A percentile compares a stretch with the other conserved stretches of the same genome.
phyloP scores from a whole-genome alignment of 768 basidiomycete genomes.

The Cyathus striatus region DNA sequence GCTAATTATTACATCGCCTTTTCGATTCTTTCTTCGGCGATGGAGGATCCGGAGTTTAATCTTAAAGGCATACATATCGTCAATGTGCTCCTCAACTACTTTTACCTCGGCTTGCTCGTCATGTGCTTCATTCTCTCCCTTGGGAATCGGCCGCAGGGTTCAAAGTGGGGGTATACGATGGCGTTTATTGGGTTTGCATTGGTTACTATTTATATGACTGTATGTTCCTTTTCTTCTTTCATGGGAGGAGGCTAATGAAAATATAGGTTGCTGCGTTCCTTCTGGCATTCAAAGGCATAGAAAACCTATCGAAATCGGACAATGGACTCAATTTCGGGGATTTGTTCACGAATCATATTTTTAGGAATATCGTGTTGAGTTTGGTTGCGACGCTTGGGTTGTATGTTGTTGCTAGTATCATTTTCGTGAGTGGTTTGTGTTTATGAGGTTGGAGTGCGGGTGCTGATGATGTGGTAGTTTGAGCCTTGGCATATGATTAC shows the following conservation, averaged over 20 bases:
- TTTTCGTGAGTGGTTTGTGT: conserved; percentile 61
- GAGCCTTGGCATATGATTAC: conserved; percentile 99
- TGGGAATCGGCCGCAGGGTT: conserved; percentile 90
- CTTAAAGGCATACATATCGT: conserved; percentile 61
- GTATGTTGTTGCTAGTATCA: conserved; percentile 76
- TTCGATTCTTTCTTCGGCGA: conserved; percentile 25
- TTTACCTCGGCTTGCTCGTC: conserved; percentile 83
- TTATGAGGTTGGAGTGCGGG: not conserved
- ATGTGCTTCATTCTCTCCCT: conserved; percentile 85
- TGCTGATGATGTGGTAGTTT: conserved; percentile 42
- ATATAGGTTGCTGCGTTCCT: conserved; percentile 69
- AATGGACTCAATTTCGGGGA: conserved; percentile 46
- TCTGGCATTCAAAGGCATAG: conserved; percentile 77
- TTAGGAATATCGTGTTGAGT: conserved; percentile 84
- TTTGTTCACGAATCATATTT: conserved; percentile 74
- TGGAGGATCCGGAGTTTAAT: conserved; percentile 61
- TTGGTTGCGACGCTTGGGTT: conserved; percentile 84
- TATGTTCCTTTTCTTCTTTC: conserved; percentile 22
- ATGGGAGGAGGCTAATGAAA: not conserved
- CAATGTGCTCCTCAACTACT: conserved; percentile 79
- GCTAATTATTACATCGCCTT: conserved; percentile 1
- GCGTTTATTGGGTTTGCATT: conserved; percentile 86
- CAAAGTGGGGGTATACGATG: conserved; percentile 80
- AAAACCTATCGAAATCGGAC: conserved; percentile 44
- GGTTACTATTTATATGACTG: conserved; percentile 97